These are phyloP conservation scores for Fusarium floridanum DNA, from an alignment of 2,329 filamentous ascomycete species.

Conservation along the genomic window DNA sequence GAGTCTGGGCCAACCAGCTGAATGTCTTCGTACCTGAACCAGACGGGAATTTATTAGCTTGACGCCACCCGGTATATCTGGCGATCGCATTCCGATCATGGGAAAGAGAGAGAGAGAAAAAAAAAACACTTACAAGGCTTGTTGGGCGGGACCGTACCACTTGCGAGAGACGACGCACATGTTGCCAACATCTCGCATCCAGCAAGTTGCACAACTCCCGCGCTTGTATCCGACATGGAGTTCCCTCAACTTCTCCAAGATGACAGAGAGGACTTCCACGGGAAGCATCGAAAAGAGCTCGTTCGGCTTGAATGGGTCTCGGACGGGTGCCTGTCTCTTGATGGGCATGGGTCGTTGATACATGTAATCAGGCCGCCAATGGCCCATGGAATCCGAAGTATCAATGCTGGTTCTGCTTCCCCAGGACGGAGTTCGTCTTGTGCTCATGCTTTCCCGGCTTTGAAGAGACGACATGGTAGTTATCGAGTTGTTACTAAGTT, in stretches of 20 bases:
- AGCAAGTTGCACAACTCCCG: constrained; percentile 72
- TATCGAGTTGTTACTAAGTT: constrained; percentile 50
- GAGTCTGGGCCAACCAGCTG: constrained; percentile 71
- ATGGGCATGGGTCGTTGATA: constrained; percentile 41
- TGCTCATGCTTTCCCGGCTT: constrained; percentile 48
- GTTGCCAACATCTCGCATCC: constrained; percentile 71
- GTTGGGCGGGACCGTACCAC: constrained; percentile 64
- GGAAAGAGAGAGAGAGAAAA: background rate
- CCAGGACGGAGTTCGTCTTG: constrained; percentile 47
- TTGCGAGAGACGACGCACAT: constrained; percentile 65
- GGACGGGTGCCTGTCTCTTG: constrained; percentile 30
- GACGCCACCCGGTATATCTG: constrained; percentile 11
- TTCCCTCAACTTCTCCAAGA: constrained; percentile 66
- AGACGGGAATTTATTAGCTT: constrained; percentile 22
- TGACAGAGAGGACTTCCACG: constrained; percentile 69
- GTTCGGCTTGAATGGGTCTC: constrained; percentile 55
- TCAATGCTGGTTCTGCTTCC: constrained; percentile 58
- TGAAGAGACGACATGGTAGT: constrained; percentile 45
- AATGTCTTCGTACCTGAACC: constrained; percentile 67
- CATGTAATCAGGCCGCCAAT: constrained; percentile 39
- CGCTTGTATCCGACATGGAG: constrained; percentile 63
- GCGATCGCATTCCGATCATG: constrained; percentile 8
- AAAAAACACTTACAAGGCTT: constrained; percentile 60
- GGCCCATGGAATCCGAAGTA: constrained; percentile 51
- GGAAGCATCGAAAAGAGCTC: constrained; percentile 69